Base-by-base conservation (phyloP, 768 basidiomycete species). In the Psilocybe cubensis region DNA sequence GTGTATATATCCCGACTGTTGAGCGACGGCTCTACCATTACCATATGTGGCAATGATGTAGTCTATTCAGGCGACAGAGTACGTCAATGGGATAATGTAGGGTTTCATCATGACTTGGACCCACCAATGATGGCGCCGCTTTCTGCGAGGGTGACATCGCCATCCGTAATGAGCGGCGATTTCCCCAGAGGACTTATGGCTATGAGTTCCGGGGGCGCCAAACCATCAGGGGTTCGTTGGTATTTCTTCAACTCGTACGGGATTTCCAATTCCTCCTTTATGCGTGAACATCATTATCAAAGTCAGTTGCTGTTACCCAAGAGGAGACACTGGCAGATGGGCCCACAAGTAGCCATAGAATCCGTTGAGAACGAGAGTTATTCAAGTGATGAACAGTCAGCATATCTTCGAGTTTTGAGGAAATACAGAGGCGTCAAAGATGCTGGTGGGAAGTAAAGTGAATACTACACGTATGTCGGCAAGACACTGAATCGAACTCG, bases 211-310 rank as follows among this genome's bases (percentile, higher is more conserved):
- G 67, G 61, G 11, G 79, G 78, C 8, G 79, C 79, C 35, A 54
- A 63, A n/a, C 59, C 47, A 31, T 65, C 43, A 25, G 69, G 57
- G 14, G 66, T 61, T 27, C 76, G 71, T 48, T 74, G 57, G 57
- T 80, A 80, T 51, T 66, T 68, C 62, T 77, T 79, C 63, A 82
- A 69, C 43, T 74, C 68, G 57, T 82, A 82, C 1, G 74, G 70
- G 1, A 79, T 58, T n/a, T 69, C 66, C 8, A 86, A 73, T 59
- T 86, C 84, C 66, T 85, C 82, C 82, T 83, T 49, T 7, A 31
- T 24, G 28, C 41, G 24, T 29, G 25, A 27, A 28, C 10, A 11
- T 11, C 21, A n/a, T n/a, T 38, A 38, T 12, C 14, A 38, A 38
- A 17, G 12, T 11, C 12, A 38, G 14, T 8, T 33, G 14, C 31